These are phyloP conservation scores for Eucalyptus erythrocorys DNA, from an alignment of 345 rosid species.

Conservation along the genomic window DNA sequence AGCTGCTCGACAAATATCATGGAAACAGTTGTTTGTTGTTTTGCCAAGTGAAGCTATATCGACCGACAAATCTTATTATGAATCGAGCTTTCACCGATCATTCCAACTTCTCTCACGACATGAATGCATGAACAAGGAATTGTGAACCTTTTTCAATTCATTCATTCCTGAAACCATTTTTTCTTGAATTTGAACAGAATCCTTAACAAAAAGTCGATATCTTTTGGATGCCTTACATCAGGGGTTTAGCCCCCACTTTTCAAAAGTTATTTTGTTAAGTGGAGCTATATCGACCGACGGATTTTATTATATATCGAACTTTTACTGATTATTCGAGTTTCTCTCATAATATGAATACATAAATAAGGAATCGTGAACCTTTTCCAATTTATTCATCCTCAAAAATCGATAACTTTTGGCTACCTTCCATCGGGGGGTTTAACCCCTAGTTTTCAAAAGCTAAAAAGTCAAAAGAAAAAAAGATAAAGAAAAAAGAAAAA, in stretches of 20 bases:
- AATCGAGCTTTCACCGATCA: neutral
- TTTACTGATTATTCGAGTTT: too few species aligned
- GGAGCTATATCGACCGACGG: too few species aligned
- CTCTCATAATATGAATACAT: too few species aligned
- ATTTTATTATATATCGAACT: too few species aligned
- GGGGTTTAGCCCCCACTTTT: neutral
- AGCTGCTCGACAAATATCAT: neutral
- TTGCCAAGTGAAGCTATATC: neutral
- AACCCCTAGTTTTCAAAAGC: neutral
- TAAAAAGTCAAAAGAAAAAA: neutral
- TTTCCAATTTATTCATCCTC: too few species aligned
- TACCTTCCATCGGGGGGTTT: neutral
- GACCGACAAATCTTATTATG: rapidly evolving
- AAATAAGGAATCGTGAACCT: too few species aligned
- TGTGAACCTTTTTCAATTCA: neutral
- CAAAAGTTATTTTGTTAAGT: too few species aligned
- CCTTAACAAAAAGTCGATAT: neutral
- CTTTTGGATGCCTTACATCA: neutral
- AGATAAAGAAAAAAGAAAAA: neutral
- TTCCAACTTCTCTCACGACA: too few species aligned
- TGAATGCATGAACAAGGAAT: rapidly evolving
- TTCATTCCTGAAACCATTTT: rapidly evolving
- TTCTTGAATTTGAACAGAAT: neutral
- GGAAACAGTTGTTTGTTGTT: too few species aligned
- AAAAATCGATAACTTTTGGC: neutral